Evolutionary conservation across 78 protist genomes (phyloP).

Genomic region (Capsaspora owczarzaki): DNA sequence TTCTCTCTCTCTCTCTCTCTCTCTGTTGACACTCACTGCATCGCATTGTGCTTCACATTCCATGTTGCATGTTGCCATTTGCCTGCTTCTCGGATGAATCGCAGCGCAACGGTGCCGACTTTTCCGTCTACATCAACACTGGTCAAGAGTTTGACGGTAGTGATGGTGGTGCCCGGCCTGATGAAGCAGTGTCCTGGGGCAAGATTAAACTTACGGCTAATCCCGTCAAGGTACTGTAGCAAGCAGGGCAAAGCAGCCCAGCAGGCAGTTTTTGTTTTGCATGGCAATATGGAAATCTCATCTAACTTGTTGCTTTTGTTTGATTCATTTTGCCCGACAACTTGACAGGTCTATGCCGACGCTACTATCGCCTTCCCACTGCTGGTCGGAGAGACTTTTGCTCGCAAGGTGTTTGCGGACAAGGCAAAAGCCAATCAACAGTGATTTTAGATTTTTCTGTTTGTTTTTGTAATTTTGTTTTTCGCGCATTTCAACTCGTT

Average conservation of each 20-base stretch:
- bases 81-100: neutral
- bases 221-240: slow-evolving; percentile 85
- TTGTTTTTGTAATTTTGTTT: neutral
- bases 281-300: too few relatives aligned
- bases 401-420: too few relatives aligned
- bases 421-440: neutral
- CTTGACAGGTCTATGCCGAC: slow-evolving; percentile 51
- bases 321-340: too few relatives aligned
- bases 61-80: neutral
- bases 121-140: slow-evolving; percentile 84
- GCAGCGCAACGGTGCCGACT: slow-evolving; percentile 97
- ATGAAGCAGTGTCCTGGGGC: slow-evolving; percentile 99
- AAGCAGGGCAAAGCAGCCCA: too few relatives aligned
- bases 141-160: slow-evolving; percentile 60
- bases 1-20: neutral
- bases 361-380: slow-evolving; percentile 76
- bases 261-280: too few relatives aligned
- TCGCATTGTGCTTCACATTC: neutral
- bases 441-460: neutral
- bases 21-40: neutral
- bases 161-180: slow-evolving; percentile 99
- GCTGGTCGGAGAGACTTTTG: slow-evolving; percentile 76
- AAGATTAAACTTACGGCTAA: slow-evolving; percentile 78
- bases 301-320: too few relatives aligned
- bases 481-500: neutral